Conservation (phyloP, 164 flowering plant genomes). For the Litsea cubeba region DNA sequence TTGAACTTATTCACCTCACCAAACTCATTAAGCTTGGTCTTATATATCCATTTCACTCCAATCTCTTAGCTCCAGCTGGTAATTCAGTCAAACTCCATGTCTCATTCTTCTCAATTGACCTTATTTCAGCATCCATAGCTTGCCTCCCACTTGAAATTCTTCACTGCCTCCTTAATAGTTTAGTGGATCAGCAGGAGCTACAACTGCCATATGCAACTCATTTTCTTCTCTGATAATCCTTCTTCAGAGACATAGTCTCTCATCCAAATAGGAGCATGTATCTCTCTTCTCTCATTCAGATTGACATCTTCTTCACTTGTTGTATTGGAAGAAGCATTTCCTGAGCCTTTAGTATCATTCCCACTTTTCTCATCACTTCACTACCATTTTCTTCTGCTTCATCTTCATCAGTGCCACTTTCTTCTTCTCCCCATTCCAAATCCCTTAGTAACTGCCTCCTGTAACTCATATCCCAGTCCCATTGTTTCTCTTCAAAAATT, state of each 20-base stretch:
- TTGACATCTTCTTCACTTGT: conserved; percentile 7
- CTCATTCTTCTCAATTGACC: neutral
- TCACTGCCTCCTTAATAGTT: too few species aligned
- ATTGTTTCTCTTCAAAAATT: conserved; percentile 4
- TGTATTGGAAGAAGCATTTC: too few species aligned
- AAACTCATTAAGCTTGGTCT: conserved; percentile 14
- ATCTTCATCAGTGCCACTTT: too few species aligned
- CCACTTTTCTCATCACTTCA: neutral
- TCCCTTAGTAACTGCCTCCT: conserved; percentile 2
- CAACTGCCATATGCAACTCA: too few species aligned
- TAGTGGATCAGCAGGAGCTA: too few species aligned
- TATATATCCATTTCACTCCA: conserved; percentile 11
- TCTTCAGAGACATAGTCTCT: too few species aligned
- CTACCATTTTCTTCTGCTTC: too few species aligned
- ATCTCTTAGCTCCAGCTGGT: neutral
- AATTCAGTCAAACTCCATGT: conserved; percentile 10
- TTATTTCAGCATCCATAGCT: too few species aligned
- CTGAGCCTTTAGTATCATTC: too few species aligned
- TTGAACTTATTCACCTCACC: neutral
- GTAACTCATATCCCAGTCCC: neutral
- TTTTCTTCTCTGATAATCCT: too few species aligned
- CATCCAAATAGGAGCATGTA: too few species aligned
- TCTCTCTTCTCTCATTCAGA: conserved; percentile 3
- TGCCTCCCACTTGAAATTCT: too few species aligned
- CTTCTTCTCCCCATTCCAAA: neutral